Evolutionary conservation across 495 filamentous ascomycete species (phyloP).

Genomic region (Lepraria neglecta): DNA sequence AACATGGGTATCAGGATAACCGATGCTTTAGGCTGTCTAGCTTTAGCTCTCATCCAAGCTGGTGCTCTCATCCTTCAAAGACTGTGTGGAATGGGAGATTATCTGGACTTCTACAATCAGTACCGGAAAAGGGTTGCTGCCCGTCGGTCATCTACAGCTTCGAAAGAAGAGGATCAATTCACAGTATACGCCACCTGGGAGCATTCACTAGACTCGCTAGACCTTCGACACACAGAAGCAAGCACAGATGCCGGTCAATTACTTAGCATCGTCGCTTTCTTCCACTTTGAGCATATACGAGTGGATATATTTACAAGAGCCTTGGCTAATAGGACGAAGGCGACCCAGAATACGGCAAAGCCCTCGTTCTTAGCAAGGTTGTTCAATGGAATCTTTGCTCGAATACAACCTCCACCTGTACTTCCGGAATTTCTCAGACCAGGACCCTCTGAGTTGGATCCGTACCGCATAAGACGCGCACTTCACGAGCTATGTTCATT

Average conservation of each 20-base stretch:
- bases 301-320: constrained; percentile 30
- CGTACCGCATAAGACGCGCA: constrained; percentile 20
- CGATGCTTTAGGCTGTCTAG: constrained; percentile 34
- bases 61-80: constrained; percentile 30
- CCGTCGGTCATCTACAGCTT: constrained; percentile 14
- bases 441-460: constrained; percentile 10
- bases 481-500: constrained; percentile 30
- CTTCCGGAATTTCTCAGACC: constrained; percentile 21
- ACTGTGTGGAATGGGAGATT: constrained; percentile 30
- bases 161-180: constrained; percentile 19
- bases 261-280: constrained; percentile 30
- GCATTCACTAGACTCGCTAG: constrained; percentile 27
- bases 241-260: constrained; percentile 28
- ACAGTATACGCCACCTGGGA: constrained; percentile 34
- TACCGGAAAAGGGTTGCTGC: constrained; percentile 20
- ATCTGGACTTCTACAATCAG: constrained; percentile 26
- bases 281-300: constrained; percentile 30
- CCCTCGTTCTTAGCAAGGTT: background rate
- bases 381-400: background rate
- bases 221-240: constrained; percentile 20
- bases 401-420: constrained; percentile 23
- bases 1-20: constrained; percentile 26
- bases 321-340: constrained; percentile 15
- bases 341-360: background rate
- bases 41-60: constrained; percentile 38